A percentile compares a stretch with the other conserved stretches of the same genome.
phyloP scores from a whole-genome alignment of 306 rosid genomes.

The Cucurbita pepo region DNA sequence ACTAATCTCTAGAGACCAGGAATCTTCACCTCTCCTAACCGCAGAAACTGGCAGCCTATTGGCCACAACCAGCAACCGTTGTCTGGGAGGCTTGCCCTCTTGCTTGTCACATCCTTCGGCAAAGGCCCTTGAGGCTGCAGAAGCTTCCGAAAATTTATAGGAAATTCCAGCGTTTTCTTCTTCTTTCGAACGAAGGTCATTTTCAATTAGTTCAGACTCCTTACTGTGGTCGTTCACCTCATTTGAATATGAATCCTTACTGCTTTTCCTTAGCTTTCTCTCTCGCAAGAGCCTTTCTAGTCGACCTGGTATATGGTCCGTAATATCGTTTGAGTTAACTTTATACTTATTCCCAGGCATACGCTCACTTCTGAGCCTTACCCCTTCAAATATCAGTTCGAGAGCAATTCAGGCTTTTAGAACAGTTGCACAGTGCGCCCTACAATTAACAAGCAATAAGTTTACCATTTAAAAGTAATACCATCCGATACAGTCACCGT shows the following conservation, averaged over 20 bases:
- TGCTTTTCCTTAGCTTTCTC: slow-evolving; percentile 42
- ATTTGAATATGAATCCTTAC: slow-evolving; percentile 24
- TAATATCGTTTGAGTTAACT: slow-evolving; percentile 17
- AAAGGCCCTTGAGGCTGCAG: slow-evolving; percentile 18
- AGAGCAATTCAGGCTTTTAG: slow-evolving; percentile 15
- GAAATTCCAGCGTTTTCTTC: slow-evolving; percentile 28
- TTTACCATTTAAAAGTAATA: not conserved
- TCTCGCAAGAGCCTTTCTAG: slow-evolving; percentile 49
- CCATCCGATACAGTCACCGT: not conserved
- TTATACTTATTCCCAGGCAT: slow-evolving; percentile 62
- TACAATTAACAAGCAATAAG: not conserved
- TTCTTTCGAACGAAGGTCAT: slow-evolving; percentile 31
- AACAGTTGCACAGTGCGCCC: slow-evolving; percentile 8
- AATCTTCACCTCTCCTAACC: slow-evolving; percentile 64
- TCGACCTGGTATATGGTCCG: slow-evolving; percentile 28
- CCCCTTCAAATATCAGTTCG: slow-evolving; percentile 23
- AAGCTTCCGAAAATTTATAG: slow-evolving; percentile 26
- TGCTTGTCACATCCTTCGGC: slow-evolving; percentile 25
- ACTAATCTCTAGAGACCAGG: slow-evolving; percentile 78
- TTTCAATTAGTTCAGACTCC: slow-evolving; percentile 30
- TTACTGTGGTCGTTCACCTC: slow-evolving; percentile 31
- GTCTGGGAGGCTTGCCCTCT: slow-evolving; percentile 31
- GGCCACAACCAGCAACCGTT: slow-evolving; percentile 83
- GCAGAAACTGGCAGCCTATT: slow-evolving; percentile 87
- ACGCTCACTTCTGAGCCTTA: slow-evolving; percentile 42